Percentiles rank a stretch among this genome's conserved stretches.
Evolutionary conservation across 2,329 filamentous ascomycete species (phyloP).

Genomic region (Diaporthe humulicola): DNA sequence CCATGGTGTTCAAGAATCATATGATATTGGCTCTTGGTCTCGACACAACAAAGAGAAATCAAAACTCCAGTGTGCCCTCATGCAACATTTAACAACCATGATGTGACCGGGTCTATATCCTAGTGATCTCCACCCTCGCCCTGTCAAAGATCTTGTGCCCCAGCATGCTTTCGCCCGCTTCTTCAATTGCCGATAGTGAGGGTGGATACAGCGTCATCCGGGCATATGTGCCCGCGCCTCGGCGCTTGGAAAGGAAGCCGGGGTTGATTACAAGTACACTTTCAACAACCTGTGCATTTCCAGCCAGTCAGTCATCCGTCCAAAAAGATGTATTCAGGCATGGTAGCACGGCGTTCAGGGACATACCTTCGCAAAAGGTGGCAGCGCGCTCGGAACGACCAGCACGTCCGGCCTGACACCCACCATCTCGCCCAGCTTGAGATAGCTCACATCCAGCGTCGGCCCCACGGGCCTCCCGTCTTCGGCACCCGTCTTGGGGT

Average conservation of each 20-base stretch:
- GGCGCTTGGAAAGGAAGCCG: constrained; percentile 86
- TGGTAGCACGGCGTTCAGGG: background rate
- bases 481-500: constrained; percentile 74
- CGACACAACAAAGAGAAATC: constrained; percentile 39
- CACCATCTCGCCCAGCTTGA: constrained; percentile 92
- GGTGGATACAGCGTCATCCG: constrained; percentile 81
- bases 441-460: constrained; percentile 84
- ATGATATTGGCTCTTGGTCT: background rate
- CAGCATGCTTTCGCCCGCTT: constrained; percentile 68
- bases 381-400: constrained; percentile 84
- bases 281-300: constrained; percentile 79
- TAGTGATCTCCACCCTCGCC: constrained; percentile 87
- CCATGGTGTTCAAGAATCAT: background rate
- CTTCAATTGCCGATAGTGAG: constrained; percentile 69
- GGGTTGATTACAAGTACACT: constrained; percentile 93
- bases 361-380: constrained; percentile 88
- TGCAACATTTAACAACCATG: background rate
- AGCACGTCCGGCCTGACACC: constrained; percentile 88
- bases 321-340: background rate
- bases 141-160: constrained; percentile 85
- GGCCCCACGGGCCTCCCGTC: constrained; percentile 77
- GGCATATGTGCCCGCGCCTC: constrained; percentile 87
- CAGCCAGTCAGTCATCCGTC: constrained; percentile 38
- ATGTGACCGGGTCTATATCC: constrained; percentile 67
- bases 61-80: constrained; percentile 33